Conservation (phyloP, 2,329 filamentous ascomycete genomes). For the Rhinocladiella similis region DNA sequence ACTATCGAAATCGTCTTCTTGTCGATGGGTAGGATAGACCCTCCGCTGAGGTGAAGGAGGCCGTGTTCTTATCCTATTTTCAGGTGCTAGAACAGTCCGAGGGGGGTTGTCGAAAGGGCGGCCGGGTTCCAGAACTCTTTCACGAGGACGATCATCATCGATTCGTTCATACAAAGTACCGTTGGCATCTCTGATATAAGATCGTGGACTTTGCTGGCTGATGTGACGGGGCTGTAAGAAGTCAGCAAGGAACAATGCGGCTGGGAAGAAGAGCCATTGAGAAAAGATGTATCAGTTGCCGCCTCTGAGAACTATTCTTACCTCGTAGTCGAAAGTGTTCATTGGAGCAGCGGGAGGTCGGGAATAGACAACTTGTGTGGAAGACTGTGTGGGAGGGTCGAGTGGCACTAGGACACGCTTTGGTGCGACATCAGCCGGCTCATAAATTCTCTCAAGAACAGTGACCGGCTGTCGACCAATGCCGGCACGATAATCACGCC, state of each 20-base stretch:
- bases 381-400: conserved; percentile 7
- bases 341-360: conserved; percentile 7
- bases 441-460: conserved; percentile 22
- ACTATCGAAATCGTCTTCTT: conserved; percentile 15
- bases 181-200: conserved; percentile 22
- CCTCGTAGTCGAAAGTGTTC: conserved; percentile 18
- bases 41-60: conserved; percentile 22
- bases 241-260: conserved; percentile 3
- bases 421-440: conserved; percentile 8
- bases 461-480: conserved; percentile 9
- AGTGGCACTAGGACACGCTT: conserved; percentile 22
- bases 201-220: conserved; percentile 19
- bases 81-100: background rate
- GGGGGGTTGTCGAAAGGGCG: conserved; percentile 13
- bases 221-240: conserved; percentile 13
- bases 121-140: background rate
- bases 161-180: conserved; percentile 26
- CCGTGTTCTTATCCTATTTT: conserved; percentile 13
- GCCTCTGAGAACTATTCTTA: conserved; percentile 7
- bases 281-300: background rate
- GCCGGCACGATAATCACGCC: conserved; percentile 32
- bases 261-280: background rate
- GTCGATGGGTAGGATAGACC: conserved; percentile 5
- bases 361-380: conserved; percentile 6
- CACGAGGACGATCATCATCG: conserved; percentile 5